A percentile compares a stretch with the other conserved stretches of the same genome.
These are phyloP conservation scores for Uronychia binucleata DNA, from an alignment of 73 alveolate genomes.

Conservation along the genomic window DNA sequence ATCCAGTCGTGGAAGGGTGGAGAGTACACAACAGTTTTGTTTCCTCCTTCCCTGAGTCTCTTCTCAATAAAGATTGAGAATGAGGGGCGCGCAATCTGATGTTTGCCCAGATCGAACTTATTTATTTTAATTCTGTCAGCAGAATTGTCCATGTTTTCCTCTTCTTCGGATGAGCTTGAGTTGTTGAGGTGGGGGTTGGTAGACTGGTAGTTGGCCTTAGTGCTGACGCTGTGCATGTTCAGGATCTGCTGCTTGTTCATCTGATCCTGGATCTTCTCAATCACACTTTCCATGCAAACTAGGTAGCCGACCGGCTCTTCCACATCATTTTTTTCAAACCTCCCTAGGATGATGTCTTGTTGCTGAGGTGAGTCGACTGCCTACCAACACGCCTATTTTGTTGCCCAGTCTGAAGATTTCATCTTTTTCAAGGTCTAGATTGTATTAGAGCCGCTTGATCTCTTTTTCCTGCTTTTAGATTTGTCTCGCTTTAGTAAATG, in stretches of 20 bases:
- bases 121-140: neutral
- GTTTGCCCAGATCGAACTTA: neutral
- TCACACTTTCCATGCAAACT: neutral
- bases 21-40: constrained; percentile 4
- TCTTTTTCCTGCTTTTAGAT: neutral
- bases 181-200: too few species aligned
- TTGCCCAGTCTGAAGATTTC: neutral
- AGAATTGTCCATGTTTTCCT: neutral
- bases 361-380: neutral
- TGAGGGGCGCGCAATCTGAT: constrained; percentile 8
- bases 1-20: constrained; percentile 61
- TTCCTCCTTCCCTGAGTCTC: neutral
- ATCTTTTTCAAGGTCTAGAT: neutral
- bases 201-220: too few species aligned
- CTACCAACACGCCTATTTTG: neutral
- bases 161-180: neutral
- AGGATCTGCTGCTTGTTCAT: neutral
- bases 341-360: neutral
- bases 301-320: neutral
- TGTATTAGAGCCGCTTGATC: too few species aligned
- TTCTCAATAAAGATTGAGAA: constrained; percentile 11
- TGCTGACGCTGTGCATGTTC: neutral
- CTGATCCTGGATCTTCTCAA: neutral
- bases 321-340: neutral
- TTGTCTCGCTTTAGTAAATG: neutral